phyloP scores from a whole-genome alignment of 768 basidiomycete genomes.

The Psilocybe cyanescens region DNA sequence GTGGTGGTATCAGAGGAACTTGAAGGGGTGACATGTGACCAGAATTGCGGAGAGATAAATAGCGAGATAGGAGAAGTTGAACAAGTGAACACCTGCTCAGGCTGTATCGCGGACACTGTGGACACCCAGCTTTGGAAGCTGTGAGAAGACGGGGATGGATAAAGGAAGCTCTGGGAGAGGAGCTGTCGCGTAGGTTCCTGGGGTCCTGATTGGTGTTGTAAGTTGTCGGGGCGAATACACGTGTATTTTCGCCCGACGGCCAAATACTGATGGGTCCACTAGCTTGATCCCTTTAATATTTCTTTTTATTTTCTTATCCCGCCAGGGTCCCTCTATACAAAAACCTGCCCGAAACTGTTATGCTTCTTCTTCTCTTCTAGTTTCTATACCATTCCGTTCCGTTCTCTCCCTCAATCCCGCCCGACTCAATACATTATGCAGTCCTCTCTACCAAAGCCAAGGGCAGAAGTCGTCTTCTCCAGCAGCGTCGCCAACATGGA shows the following conservation, averaged over 20 bases:
- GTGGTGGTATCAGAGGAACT: slow-evolving; percentile 11
- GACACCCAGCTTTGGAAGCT: not conserved
- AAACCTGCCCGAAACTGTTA: slow-evolving; percentile 37
- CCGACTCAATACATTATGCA: slow-evolving; percentile 3
- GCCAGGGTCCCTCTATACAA: slow-evolving; percentile 54
- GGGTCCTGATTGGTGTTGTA: slow-evolving; percentile 21
- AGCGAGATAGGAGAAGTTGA: not conserved
- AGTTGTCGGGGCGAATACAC: slow-evolving; percentile 66
- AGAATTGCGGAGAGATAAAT: not conserved
- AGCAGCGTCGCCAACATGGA: slow-evolving; percentile 83
- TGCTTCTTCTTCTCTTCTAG: slow-evolving; percentile 29
- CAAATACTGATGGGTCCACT: slow-evolving; percentile 21
- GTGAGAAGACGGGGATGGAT: slow-evolving; percentile 11
- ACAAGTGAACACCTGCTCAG: not conserved
- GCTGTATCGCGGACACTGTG: too few species aligned
- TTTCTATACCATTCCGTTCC: slow-evolving; percentile 22
- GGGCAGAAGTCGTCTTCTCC: slow-evolving; percentile 73
- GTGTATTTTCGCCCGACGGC: slow-evolving; percentile 74
- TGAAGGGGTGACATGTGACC: slow-evolving; percentile 19
- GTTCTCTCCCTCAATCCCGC: slow-evolving; percentile 19
- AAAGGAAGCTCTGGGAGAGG: slow-evolving; percentile 10
- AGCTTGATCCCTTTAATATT: slow-evolving; percentile 50
- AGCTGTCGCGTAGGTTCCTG: slow-evolving; percentile 16
- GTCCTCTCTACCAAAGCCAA: slow-evolving; percentile 28
- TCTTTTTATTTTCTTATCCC: slow-evolving; percentile 52